Percentiles rank a stretch among this genome's conserved stretches.
phyloP scores from a whole-genome alignment of 164 flowering plant species.

The Berberis thunbergii region DNA sequence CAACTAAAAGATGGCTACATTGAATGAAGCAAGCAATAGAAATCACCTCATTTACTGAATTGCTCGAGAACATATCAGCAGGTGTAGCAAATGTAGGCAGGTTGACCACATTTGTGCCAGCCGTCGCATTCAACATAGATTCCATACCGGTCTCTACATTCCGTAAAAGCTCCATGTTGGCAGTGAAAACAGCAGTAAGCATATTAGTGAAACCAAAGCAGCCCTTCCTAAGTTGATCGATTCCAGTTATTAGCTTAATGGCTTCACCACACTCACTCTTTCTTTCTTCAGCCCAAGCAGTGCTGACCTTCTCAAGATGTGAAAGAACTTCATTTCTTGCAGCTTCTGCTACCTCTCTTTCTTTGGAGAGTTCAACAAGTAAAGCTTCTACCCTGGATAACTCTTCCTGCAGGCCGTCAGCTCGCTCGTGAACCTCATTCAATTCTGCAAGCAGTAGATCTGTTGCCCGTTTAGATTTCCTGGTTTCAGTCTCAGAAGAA shows the following conservation, averaged over 20 bases:
- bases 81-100: conserved; percentile 16
- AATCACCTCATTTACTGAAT: conserved; percentile 37
- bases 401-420: conserved; percentile 81
- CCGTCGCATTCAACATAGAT: conserved; percentile 28
- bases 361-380: conserved; percentile 38
- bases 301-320: conserved; percentile 34
- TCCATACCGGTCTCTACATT: conserved; percentile 36
- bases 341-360: conserved; percentile 50
- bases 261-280: conserved; percentile 33
- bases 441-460: conserved; percentile 81
- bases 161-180: conserved; percentile 45
- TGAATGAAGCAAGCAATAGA: neutral
- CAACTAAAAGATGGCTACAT: too few relatives aligned
- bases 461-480: conserved; percentile 76
- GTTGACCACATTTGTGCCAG: conserved; percentile 10
- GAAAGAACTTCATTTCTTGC: conserved; percentile 58
- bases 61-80: conserved; percentile 19
- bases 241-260: conserved; percentile 26
- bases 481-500: conserved; percentile 59
- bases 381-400: conserved; percentile 35
- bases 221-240: conserved; percentile 36
- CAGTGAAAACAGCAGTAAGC: conserved; percentile 32
- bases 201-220: conserved; percentile 27
- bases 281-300: conserved; percentile 30
- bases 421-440: conserved; percentile 95